These are phyloP conservation scores for Gonapodya prolifera DNA, from an alignment of 192 early-diverging fungal species.

Conservation along the genomic window DNA sequence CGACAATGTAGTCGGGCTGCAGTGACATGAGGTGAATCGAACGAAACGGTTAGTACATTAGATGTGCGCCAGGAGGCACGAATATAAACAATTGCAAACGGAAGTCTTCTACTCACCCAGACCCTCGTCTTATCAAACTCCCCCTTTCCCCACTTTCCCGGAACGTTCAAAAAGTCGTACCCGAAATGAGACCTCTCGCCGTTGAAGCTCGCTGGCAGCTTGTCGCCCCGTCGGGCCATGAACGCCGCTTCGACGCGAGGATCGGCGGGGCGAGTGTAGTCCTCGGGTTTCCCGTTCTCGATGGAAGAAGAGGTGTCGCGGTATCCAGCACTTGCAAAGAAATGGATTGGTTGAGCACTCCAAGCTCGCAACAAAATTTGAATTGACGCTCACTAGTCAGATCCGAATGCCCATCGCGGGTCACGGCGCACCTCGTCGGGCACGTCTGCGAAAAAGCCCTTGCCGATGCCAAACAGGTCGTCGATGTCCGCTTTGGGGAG, in stretches of 20 bases:
- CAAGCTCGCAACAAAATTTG: too few species aligned
- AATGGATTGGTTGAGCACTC: too few species aligned
- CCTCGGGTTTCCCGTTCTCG: too few species aligned
- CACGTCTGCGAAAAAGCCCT: background rate
- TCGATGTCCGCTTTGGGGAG: background rate
- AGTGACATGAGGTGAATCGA: too few species aligned
- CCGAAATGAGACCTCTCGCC: background rate
- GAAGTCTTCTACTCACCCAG: slow-evolving; percentile 5
- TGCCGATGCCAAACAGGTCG: background rate
- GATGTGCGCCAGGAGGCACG: too few species aligned
- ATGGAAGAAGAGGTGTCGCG: background rate
- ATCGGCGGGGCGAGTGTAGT: too few species aligned
- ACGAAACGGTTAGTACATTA: background rate
- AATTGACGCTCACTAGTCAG: too few species aligned
- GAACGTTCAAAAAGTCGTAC: slow-evolving; percentile 3
- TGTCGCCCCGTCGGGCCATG: background rate
- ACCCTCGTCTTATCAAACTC: slow-evolving; percentile 6
- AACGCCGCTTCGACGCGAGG: background rate
- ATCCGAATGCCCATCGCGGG: background rate
- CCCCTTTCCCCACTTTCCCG: slow-evolving; percentile 5
- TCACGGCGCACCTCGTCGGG: background rate
- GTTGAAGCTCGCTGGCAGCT: background rate
- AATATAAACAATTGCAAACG: too few species aligned
- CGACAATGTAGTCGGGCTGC: slow-evolving; percentile 5
- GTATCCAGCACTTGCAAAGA: background rate